Base-by-base conservation (phyloP, 306 rosid species). In the Quercus suber region DNA sequence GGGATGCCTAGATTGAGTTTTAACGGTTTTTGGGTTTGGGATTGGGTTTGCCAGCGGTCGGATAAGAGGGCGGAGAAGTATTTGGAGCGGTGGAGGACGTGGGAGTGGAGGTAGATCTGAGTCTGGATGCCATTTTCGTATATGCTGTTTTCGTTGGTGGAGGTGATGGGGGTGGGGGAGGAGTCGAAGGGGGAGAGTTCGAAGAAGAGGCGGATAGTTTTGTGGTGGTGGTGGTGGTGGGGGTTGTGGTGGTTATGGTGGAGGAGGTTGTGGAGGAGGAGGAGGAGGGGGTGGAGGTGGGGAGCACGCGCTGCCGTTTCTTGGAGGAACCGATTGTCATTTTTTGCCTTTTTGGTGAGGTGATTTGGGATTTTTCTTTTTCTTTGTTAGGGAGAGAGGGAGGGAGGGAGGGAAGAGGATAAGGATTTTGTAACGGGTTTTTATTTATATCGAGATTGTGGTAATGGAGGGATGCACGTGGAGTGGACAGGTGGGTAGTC, bases 41-140 rank as follows among this genome's bases (percentile, higher is more conserved):
- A 5, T 33, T 78, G 82, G 8, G 74, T 74, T 69, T 82, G 83
- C 99, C 98, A 95, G 4, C 97, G 86, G 75, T 91, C 99, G 35
- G 99, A 95, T n/a, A 95, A 73, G 4, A 88, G 89, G 14, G 98
- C 92, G 63, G 90, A 82, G 83, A 95, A 95, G 82, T 91, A 95
- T 73, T 88, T 91, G 27, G 94, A 86, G 73, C 98, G 96, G 76
- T 86, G 88, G 82, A 95, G 87, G 76, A 89, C 77, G 63, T 70
- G 80, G 6, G 97, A 82, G 81, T 95, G 98, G 77, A 95, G 98
- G 78, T 87, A 81, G 15, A 94, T 79, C 37, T 76, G 85, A 76
- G 84, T 78, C 45, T 37, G 45, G 82, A 88, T 93, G 73, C 90
- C 72, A 49, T 31, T 30, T 67, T 28, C 14, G 17, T 35, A 18